Evolutionary conservation across 768 basidiomycete species (phyloP), one percentile per base, ranked within the genome.

Genomic region (Mycena leptocephala): DNA sequence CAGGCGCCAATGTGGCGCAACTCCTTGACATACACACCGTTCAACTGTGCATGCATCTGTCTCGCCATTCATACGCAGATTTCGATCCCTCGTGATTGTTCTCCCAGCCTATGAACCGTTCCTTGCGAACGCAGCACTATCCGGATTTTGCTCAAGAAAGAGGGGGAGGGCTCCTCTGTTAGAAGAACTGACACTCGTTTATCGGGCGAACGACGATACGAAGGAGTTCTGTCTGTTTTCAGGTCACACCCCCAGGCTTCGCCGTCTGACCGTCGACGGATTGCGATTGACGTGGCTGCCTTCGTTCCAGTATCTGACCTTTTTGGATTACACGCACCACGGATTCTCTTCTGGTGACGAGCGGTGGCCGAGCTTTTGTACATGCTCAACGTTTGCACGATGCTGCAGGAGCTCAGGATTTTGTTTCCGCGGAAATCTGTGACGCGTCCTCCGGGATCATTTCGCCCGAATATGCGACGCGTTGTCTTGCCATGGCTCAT

Each of bases 271-370:
- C 2, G 73, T 95, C n/a, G 90, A 93, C 68, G 94, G 94, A 4
- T 89, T 94, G 51, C 89, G 92, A 73, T 81, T 95, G 65, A 83
- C 87, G 5, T 94, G 93, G 93, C 81, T 89, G 16, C 91, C 93
- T 39, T 89, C 89, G 13, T 95, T 92, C 78, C 85, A 86, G 46
- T 92, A 93, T 80, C 85, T 95, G 55, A 90, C 89, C 8, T 90
- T 86, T 79, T 87, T 95, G 53, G 92, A 95, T 82, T 95, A 94
- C 78, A 92, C 92, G 1, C 94, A 95, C 78, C 94, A 94, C 73
- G 91, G 92, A 26, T 93, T 94, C 83, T 93, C 89, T 46, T 83
- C 82, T 24, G 93, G 91, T 6, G 84, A 89, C 74, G 87, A 89
- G 91, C 92, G 3, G 87, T 92, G 11, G 80, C 87, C 33, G 94